Percentiles rank a stretch among this genome's conserved stretches.
Evolutionary conservation across 2,329 filamentous ascomycete genomes (phyloP).

Genomic region (Chalaropsis ovoidea): DNA sequence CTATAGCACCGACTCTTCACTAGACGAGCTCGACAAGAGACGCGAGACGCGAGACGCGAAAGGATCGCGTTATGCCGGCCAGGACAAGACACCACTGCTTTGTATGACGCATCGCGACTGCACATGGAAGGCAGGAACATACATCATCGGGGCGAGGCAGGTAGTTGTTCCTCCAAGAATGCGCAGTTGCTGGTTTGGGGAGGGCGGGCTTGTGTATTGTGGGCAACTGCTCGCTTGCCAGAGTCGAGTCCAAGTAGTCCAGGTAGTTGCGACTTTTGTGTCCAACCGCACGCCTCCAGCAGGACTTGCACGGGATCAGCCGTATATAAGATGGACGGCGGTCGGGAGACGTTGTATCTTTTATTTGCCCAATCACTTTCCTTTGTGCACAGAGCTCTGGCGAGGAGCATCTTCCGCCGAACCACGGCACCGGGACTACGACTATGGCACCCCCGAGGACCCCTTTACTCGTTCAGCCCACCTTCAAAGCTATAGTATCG

Average conservation of each 20-base stretch:
- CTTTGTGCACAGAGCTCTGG: too few species aligned
- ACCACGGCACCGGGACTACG: neutral
- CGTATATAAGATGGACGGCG: neutral
- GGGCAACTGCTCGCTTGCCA: neutral
- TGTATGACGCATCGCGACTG: neutral
- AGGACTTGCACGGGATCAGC: neutral
- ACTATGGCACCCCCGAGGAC: neutral
- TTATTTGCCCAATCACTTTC: too few species aligned
- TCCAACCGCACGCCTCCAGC: neutral
- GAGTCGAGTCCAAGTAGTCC: neutral
- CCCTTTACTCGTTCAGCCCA: neutral
- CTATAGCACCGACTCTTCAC: neutral
- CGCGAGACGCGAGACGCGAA: constrained; percentile 4
- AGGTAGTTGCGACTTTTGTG: neutral
- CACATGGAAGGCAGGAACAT: neutral
- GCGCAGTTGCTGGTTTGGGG: neutral
- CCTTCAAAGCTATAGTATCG: too few species aligned
- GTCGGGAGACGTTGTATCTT: too few species aligned
- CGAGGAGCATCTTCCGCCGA: neutral
- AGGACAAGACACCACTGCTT: neutral
- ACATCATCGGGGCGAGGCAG: neutral
- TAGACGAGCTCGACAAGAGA: neutral
- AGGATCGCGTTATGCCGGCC: neutral
- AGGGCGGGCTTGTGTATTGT: neutral
- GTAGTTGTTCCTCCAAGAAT: neutral